Evolutionary conservation across 495 filamentous ascomycete genomes (phyloP), one percentile per base, ranked within the genome.

Genomic region (Jackrogersella minutella): DNA sequence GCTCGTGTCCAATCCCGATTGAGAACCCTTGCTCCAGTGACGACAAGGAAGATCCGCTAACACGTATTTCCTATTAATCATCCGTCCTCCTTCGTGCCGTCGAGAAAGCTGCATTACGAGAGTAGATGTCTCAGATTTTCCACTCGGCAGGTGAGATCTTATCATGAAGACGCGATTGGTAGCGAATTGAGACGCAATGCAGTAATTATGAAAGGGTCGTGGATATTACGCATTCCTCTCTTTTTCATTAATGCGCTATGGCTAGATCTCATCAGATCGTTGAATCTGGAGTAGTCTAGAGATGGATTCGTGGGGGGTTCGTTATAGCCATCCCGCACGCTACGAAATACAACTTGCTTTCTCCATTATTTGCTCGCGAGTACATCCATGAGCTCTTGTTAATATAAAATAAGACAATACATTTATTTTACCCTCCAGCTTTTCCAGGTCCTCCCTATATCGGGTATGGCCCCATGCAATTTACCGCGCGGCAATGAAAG

Each of bases 401-500:
- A 26, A 46, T 46, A 46, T 46, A 22, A 19, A 16, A 16, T 22
- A 46, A 46, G 21, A 26, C 41, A 26, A 46, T 46, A 46, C 21
- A 46, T 46, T 1, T 31, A 49, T 49, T 19, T 49, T 49, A 49
- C 24, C 24, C n/a, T 49, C 24, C 40, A 63, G 41, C 41, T 30
- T 36, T 50, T 14, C 46, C 9, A 39, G 24, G 37, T 5, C 13
- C 58, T 36, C 37, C 17, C 52, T 58, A 28, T 53, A 65, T 59
- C 47, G 40, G 54, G 59, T 50, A 63, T 50, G 34, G 54, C 14
- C 46, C 34, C 21, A 53, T 53, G 60, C 55, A 60, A 36, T 69
- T 69, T 69, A 37, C 66, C 66, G 66, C 66, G 66, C 66, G 66
- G 66, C 56, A 69, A 63, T 31, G 66, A 19, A 46, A 50, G 43